A percentile compares a stretch with the other conserved stretches of the same genome.
These are phyloP conservation scores for Podosphaera leucotricha DNA, from an alignment of 2,329 filamentous ascomycete genomes.

Conservation along the genomic window DNA sequence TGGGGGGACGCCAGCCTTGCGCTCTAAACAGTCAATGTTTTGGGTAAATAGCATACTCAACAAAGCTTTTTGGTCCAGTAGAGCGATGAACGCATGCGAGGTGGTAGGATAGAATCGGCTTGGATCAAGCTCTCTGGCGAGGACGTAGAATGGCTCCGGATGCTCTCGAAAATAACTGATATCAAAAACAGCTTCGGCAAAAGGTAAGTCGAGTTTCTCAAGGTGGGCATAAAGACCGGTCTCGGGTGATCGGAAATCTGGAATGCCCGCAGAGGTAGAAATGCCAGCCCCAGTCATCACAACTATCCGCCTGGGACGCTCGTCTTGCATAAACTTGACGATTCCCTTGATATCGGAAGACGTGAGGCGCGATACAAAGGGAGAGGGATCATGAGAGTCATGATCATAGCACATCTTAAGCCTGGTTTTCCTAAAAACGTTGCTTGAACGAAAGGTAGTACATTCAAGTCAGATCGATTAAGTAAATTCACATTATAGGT, in stretches of 20 bases:
- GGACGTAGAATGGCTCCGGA: constrained; percentile 72
- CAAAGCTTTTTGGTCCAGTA: constrained; percentile 57
- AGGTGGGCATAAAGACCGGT: constrained; percentile 91
- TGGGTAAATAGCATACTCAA: constrained; percentile 82
- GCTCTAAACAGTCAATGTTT: constrained; percentile 91
- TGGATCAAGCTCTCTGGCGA: constrained; percentile 81
- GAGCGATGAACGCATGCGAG: constrained; percentile 66
- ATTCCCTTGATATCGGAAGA: constrained; percentile 33
- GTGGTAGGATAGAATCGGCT: constrained; percentile 75
- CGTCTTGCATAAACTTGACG: constrained; percentile 57
- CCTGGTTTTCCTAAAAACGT: too few species aligned
- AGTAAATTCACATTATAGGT: too few species aligned
- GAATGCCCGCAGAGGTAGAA: constrained; percentile 53
- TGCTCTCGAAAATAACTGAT: constrained; percentile 70
- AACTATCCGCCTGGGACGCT: constrained; percentile 45
- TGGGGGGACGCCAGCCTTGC: constrained; percentile 57
- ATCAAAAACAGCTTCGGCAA: constrained; percentile 85
- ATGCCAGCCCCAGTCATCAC: constrained; percentile 86
- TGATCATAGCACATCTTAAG: background rate
- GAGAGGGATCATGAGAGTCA: background rate
- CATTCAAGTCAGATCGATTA: too few species aligned
- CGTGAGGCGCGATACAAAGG: background rate
- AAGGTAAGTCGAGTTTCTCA: constrained; percentile 59
- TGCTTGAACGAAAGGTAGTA: too few species aligned
- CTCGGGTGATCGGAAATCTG: constrained; percentile 81